Conservation (phyloP, 2,329 filamentous ascomycete species). For the Madurella mycetomatis region DNA sequence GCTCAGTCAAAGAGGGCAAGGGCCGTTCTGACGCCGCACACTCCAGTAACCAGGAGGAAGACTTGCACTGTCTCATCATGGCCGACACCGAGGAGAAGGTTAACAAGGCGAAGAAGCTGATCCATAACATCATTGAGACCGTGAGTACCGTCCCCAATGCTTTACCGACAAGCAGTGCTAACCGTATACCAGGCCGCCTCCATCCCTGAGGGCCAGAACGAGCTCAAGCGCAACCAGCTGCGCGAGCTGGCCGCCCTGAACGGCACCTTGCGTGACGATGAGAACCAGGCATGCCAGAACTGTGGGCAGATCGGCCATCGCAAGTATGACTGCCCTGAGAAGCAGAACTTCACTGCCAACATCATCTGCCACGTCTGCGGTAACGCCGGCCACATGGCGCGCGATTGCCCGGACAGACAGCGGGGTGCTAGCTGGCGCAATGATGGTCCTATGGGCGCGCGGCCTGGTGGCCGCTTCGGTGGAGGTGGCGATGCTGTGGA, state of each 20-base stretch:
- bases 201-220: slow-evolving; percentile 97
- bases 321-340: slow-evolving; percentile 97
- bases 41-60: slow-evolving; percentile 99
- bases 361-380: slow-evolving; percentile 98
- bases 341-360: slow-evolving; percentile 97
- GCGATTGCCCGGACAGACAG: slow-evolving; percentile 93
- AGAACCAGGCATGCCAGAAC: slow-evolving; percentile 99
- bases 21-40: slow-evolving; percentile 98
- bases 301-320: slow-evolving; percentile 98
- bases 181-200: slow-evolving; percentile 70
- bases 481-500: slow-evolving; percentile 78
- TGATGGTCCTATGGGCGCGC: slow-evolving; percentile 51
- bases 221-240: slow-evolving; percentile 97
- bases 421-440: slow-evolving; percentile 91
- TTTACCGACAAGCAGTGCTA: slow-evolving; percentile 23
- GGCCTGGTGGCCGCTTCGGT: slow-evolving; percentile 62
- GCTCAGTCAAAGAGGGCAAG: slow-evolving; percentile 99
- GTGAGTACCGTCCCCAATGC: slow-evolving; percentile 50
- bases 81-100: slow-evolving; percentile 99
- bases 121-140: slow-evolving; percentile 98
- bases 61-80: slow-evolving; percentile 98
- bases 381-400: slow-evolving; percentile 96
- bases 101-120: slow-evolving; percentile 97
- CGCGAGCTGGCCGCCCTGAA: slow-evolving; percentile 96
- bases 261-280: slow-evolving; percentile 96